Percentiles rank a stretch among this genome's conserved stretches.
phyloP scores from a whole-genome alignment of 139 green algal species.

The Coelastrella sp. region DNA sequence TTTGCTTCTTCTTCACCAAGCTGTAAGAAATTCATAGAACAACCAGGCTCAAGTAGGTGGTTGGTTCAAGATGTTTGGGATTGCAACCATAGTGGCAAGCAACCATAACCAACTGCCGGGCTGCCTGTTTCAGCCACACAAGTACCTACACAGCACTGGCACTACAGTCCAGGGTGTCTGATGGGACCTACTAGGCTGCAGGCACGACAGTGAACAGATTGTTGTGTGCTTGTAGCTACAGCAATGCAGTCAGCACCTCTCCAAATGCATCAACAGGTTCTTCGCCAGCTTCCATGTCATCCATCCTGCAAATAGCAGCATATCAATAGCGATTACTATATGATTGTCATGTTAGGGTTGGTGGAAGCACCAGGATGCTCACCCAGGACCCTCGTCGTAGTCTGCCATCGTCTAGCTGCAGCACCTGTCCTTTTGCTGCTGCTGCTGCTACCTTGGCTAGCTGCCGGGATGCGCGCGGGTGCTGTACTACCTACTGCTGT shows the following conservation, averaged over 20 bases:
- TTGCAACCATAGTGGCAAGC: too few relatives aligned
- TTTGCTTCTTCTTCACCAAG: not conserved
- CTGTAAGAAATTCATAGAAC: not conserved
- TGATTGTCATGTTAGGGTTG: too few relatives aligned
- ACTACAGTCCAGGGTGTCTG: too few relatives aligned
- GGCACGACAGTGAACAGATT: too few relatives aligned
- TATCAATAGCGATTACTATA: not conserved
- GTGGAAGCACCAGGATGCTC: constrained; percentile 19
- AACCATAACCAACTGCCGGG: too few relatives aligned
- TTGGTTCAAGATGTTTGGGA: not conserved
- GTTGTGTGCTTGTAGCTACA: not conserved
- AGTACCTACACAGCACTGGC: too few relatives aligned
- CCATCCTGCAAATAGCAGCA: constrained; percentile 28
- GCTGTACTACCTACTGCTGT: too few relatives aligned
- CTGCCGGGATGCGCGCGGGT: too few relatives aligned
- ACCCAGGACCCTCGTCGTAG: constrained; percentile 42
- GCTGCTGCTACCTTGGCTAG: not conserved
- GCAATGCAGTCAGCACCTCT: not conserved
- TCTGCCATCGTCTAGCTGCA: constrained; percentile 43
- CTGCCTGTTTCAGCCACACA: too few relatives aligned
- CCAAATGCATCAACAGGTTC: constrained; percentile 12
- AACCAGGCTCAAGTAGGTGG: not conserved
- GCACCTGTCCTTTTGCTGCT: too few relatives aligned
- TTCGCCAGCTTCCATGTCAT: constrained; percentile 27
- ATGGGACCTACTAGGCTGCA: too few relatives aligned